Evolutionary conservation across 768 basidiomycete species (phyloP).

Genomic region (Mrakia blollopis): DNA sequence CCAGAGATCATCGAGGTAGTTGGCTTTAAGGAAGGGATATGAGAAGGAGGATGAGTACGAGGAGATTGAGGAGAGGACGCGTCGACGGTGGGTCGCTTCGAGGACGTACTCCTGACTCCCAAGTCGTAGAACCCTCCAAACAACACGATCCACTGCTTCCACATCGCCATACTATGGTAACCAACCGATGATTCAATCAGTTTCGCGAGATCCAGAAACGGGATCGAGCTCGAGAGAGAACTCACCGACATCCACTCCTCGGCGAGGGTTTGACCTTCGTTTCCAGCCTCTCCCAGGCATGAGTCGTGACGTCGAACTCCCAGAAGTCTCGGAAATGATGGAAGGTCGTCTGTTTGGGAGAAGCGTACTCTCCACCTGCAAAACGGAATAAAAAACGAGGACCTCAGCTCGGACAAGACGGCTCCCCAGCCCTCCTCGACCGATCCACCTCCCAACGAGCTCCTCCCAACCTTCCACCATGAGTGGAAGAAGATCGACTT

Average conservation of each 20-base stretch:
- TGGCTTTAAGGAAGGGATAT: slow-evolving; percentile 50
- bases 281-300: slow-evolving; percentile 82
- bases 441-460: too few species aligned
- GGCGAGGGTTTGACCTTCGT: slow-evolving; percentile 75
- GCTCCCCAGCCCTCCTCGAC: too few species aligned
- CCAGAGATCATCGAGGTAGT: slow-evolving; percentile 77
- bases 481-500: background rate
- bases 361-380: slow-evolving; percentile 78
- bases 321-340: slow-evolving; percentile 88
- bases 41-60: background rate
- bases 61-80: background rate
- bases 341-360: slow-evolving; percentile 72
- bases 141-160: slow-evolving; percentile 79
- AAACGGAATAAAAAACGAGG: slow-evolving; percentile 19
- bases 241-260: slow-evolving; percentile 74
- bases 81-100: background rate
- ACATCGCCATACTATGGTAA: slow-evolving; percentile 68
- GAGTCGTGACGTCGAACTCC: slow-evolving; percentile 67
- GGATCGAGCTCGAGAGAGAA: background rate
- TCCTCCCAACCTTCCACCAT: too few species aligned
- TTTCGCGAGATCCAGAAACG: background rate
- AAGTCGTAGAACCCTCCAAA: slow-evolving; percentile 91
- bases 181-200: background rate
- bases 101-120: slow-evolving; percentile 59
- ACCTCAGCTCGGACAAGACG: background rate